A percentile compares a stretch with the other conserved stretches of the same genome.
phyloP scores from a whole-genome alignment of 1,139 yeast genomes.

The Sugiyamaella sp. region DNA sequence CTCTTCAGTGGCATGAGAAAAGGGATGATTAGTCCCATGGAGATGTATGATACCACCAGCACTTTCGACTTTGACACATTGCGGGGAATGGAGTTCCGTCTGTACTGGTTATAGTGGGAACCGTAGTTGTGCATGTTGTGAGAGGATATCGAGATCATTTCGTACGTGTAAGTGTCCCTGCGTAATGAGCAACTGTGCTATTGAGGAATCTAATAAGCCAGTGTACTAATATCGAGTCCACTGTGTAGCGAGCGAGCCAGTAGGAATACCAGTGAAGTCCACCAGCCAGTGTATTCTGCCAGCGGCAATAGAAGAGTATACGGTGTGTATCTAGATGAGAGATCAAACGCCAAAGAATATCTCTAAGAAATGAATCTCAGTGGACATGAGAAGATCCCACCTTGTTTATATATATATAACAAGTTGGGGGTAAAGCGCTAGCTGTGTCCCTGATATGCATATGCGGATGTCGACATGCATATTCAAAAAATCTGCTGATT shows the following conservation, averaged over 20 bases:
- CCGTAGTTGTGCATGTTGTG: conserved; percentile 12
- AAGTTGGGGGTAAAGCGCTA: not conserved
- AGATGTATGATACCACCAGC: conserved; percentile 25
- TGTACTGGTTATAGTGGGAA: conserved; percentile 1
- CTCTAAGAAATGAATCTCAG: not conserved
- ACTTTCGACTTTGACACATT: conserved; percentile 14
- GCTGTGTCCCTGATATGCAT: not conserved
- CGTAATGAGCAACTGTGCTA: too few relatives aligned
- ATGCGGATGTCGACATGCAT: not conserved
- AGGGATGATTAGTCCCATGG: conserved; percentile 27
- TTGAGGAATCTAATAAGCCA: too few relatives aligned
- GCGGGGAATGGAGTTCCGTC: conserved; percentile 8
- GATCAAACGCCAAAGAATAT: too few relatives aligned
- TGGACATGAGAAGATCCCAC: not conserved
- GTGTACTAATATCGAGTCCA: too few relatives aligned
- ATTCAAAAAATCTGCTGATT: conserved; percentile 12
- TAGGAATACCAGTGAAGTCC: too few relatives aligned
- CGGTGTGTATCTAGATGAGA: too few relatives aligned
- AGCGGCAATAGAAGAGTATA: too few relatives aligned
- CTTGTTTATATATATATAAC: not conserved
- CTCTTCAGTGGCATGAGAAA: conserved; percentile 27
- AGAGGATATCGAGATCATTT: conserved; percentile 19
- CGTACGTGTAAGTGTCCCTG: too few relatives aligned
- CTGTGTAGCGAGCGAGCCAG: too few relatives aligned
- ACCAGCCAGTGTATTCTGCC: too few relatives aligned